These are phyloP conservation scores for Hypoxylon intermedium DNA, from an alignment of 495 filamentous ascomycete species.

Conservation along the genomic window DNA sequence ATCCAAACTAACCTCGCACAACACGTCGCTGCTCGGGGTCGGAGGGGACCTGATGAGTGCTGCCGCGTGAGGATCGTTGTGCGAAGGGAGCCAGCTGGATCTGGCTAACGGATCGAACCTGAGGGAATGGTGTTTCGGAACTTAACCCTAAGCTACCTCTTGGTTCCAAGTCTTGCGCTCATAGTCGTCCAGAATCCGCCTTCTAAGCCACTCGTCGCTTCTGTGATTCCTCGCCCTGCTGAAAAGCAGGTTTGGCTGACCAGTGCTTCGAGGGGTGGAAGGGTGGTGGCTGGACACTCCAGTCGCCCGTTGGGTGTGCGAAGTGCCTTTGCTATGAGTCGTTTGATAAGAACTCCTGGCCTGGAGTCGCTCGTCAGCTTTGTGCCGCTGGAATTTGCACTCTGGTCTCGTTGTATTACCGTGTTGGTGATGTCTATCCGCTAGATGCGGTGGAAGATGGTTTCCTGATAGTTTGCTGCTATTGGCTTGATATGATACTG, in stretches of 20 bases:
- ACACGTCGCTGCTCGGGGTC: conserved; percentile 42
- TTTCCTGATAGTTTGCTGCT: conserved; percentile 45
- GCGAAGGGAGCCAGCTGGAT: conserved; percentile 34
- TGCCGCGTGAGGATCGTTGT: conserved; percentile 43
- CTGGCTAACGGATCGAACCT: conserved; percentile 42
- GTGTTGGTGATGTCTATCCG: conserved; percentile 50
- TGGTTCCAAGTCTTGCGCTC: conserved; percentile 62
- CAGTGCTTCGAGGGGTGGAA: conserved; percentile 45
- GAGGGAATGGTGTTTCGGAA: conserved; percentile 69
- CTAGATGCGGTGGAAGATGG: conserved; percentile 43
- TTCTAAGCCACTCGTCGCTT: conserved; percentile 46
- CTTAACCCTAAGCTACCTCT: conserved; percentile 77
- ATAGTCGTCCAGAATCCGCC: conserved; percentile 48
- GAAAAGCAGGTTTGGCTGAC: conserved; percentile 48
- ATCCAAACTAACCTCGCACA: conserved; percentile 23
- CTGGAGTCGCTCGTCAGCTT: conserved; percentile 68
- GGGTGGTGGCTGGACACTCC: conserved; percentile 50
- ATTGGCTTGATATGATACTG: conserved; percentile 27
- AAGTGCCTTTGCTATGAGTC: conserved; percentile 65
- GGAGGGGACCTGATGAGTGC: conserved; percentile 29
- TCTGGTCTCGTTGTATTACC: conserved; percentile 61
- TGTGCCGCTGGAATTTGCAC: conserved; percentile 63
- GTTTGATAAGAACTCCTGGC: conserved; percentile 67
- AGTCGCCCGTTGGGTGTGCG: conserved; percentile 51
- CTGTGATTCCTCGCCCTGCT: conserved; percentile 44